Percentiles rank a stretch among this genome's conserved stretches.
These are phyloP conservation scores for Datura wrightii DNA, from an alignment of 257 asterid species.

Conservation along the genomic window DNA sequence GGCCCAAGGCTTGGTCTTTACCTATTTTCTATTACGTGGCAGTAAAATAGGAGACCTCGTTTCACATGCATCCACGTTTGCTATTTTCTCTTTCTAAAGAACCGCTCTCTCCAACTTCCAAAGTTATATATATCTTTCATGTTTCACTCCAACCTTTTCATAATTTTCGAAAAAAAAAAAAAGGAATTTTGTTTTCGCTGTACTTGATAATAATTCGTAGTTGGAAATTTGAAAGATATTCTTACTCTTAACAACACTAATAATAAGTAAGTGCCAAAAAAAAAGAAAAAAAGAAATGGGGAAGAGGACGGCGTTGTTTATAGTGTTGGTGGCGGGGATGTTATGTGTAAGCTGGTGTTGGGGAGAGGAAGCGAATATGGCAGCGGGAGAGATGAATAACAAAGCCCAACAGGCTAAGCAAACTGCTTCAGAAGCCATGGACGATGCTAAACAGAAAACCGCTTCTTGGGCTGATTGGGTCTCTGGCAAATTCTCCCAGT, in stretches of 20 bases:
- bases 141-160: not conserved
- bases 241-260: not conserved
- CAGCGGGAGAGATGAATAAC: not conserved
- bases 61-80: not conserved
- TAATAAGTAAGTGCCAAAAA: no score
- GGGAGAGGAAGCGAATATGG: conserved; percentile 37
- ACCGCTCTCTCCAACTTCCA: conserved; percentile 8
- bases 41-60: not conserved
- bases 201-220: not conserved
- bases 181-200: not conserved
- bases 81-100: not conserved
- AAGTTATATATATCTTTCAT: not conserved
- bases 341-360: conserved; percentile 25
- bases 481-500: conserved; percentile 51
- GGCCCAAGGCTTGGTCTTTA: not conserved
- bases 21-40: conserved; percentile 24
- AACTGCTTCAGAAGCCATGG: conserved; percentile 28
- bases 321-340: conserved; percentile 30
- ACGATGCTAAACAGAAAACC: conserved; percentile 43
- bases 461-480: conserved; percentile 65
- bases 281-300: conserved; percentile 32
- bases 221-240: not conserved
- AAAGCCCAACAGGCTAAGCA: conserved; percentile 25
- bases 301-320: conserved; percentile 30
- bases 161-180: not conserved